A percentile compares a stretch with the other conserved stretches of the same genome.
These are phyloP conservation scores for Schizochytrium sp. DNA, from an alignment of 108 stramenopile species.

Conservation along the genomic window DNA sequence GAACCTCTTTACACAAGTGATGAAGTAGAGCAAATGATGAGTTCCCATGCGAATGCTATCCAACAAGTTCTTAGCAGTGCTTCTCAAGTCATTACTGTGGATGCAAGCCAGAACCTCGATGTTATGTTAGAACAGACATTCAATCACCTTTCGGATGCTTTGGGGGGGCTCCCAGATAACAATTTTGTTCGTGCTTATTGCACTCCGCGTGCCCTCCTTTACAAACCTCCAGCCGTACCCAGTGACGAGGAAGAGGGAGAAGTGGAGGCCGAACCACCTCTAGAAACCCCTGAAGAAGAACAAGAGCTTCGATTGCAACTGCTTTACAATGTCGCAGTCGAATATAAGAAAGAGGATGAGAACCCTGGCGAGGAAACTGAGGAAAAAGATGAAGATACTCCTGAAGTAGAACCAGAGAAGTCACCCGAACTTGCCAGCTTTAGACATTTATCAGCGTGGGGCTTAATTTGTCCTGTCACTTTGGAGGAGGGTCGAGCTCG, in stretches of 20 bases:
- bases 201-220: neutral
- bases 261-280: neutral
- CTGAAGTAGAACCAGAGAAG: neutral
- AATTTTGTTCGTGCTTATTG: neutral
- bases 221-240: neutral
- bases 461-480: conserved; percentile 13
- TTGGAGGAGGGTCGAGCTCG: conserved; percentile 21
- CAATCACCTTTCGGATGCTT: neutral
- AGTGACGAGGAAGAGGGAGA: neutral
- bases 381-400: neutral
- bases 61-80: neutral
- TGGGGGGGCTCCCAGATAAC: neutral
- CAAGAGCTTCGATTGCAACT: neutral
- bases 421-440: neutral
- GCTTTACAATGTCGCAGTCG: neutral
- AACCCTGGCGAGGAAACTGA: neutral
- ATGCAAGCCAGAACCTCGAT: neutral
- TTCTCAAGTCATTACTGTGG: neutral
- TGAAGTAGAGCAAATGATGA: neutral
- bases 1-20: neutral
- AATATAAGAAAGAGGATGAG: neutral
- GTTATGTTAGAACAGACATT: neutral
- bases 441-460: neutral
- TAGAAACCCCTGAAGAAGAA: neutral
- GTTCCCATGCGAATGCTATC: neutral